phyloP scores from a whole-genome alignment of 1,284 basidiomycete species.

The Melampsora larici-populina region DNA sequence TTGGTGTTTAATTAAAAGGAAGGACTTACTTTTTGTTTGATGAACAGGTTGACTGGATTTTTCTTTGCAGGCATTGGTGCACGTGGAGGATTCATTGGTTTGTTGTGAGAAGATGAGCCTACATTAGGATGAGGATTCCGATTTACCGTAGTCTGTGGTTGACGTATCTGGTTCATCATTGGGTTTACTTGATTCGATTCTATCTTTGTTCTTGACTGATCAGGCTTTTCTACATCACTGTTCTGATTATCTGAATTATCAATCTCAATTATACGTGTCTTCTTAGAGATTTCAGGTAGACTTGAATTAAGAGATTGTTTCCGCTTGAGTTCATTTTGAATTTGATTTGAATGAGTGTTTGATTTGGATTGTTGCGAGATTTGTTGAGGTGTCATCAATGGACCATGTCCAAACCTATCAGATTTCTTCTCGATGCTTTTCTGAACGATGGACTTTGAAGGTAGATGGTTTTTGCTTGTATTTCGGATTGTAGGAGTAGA shows the following conservation, averaged over 20 bases:
- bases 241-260: not conserved
- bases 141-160: not conserved
- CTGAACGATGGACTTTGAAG: not conserved
- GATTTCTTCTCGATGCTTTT: not conserved
- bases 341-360: not conserved
- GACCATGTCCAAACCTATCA: not conserved
- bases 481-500: conserved; percentile 8
- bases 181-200: not conserved
- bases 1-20: not conserved
- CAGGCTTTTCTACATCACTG: not conserved
- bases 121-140: not conserved
- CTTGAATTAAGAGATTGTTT: not conserved
- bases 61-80: not conserved
- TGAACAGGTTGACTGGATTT: not conserved
- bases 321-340: not conserved
- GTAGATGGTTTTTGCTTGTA: not conserved
- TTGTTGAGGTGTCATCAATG: conserved; percentile 30
- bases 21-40: not conserved
- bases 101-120: not conserved
- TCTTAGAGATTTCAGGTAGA: not conserved
- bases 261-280: not conserved
- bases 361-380: conserved; percentile 18
- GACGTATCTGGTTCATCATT: not conserved
- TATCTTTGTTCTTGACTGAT: not conserved
- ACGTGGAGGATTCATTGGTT: not conserved